Conservation (phyloP, 1,284 basidiomycete species). For the Flammula alnicola region DNA sequence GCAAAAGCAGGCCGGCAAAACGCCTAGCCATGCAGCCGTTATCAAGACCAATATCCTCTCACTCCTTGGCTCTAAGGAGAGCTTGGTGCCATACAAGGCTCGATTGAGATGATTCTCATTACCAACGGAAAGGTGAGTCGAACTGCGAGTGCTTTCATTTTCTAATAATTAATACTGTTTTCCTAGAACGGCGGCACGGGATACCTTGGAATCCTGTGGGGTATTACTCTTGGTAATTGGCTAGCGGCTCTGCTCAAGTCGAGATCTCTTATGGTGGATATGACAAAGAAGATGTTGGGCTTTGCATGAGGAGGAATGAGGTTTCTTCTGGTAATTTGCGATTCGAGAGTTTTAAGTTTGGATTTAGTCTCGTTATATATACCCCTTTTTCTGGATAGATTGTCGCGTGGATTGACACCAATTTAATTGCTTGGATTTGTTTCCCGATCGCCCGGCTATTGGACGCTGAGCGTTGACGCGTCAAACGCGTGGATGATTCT, state of each 20-base stretch:
- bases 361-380: no score
- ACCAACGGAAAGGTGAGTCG: constrained; percentile 48
- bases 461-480: no score
- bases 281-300: constrained; percentile 19
- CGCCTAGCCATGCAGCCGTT: constrained; percentile 44
- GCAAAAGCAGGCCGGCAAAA: constrained; percentile 62
- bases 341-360: no score
- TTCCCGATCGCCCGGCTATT: no score
- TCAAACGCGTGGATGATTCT: no score
- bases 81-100: constrained; percentile 46
- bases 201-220: constrained; percentile 17
- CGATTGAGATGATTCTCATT: constrained; percentile 53
- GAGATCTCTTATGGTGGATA: constrained; percentile 11
- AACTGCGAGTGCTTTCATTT: no score
- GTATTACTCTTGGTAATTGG: constrained; percentile 17
- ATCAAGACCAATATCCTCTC: constrained; percentile 50
- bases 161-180: no score
- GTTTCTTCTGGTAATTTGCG: no score
- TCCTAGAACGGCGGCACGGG: constrained; percentile 12
- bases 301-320: no score
- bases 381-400: no score
- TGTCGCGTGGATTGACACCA: no score
- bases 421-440: no score
- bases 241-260: constrained; percentile 13
- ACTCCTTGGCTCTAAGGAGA: constrained; percentile 37